These are phyloP conservation scores for Knoxdaviesia capensis DNA, from an alignment of 2,329 filamentous ascomycete genomes.

Conservation along the genomic window DNA sequence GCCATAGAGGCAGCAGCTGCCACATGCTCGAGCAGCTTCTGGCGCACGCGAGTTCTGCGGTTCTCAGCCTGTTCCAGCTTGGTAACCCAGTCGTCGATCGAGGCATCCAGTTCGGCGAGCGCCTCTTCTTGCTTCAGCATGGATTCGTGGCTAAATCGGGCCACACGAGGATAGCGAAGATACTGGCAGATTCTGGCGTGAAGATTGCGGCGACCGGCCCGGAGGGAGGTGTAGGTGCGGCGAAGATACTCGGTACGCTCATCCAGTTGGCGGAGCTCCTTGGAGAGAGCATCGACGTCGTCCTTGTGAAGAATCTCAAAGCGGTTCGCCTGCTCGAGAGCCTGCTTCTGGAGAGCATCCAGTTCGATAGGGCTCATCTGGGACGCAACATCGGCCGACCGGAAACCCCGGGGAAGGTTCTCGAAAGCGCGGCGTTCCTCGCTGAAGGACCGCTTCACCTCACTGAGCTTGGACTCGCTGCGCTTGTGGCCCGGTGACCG, in stretches of 20 bases:
- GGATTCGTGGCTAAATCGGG: slow-evolving; percentile 53
- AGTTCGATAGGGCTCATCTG: slow-evolving; percentile 28
- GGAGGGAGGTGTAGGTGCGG: slow-evolving; percentile 54
- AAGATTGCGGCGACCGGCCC: slow-evolving; percentile 55
- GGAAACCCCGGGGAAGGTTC: slow-evolving; percentile 36
- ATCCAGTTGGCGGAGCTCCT: slow-evolving; percentile 58
- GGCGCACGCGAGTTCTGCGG: slow-evolving; percentile 50
- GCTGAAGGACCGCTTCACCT: slow-evolving; percentile 24
- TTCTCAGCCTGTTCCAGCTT: slow-evolving; percentile 72
- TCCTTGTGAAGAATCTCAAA: slow-evolving; percentile 44
- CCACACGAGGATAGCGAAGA: slow-evolving; percentile 47
- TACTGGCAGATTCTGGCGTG: slow-evolving; percentile 62
- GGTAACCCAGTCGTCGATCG: slow-evolving; percentile 61
- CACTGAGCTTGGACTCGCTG: slow-evolving; percentile 17
- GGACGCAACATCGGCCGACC: slow-evolving; percentile 27
- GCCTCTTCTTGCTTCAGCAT: slow-evolving; percentile 67
- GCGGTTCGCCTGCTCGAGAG: slow-evolving; percentile 37
- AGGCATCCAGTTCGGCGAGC: slow-evolving; percentile 52
- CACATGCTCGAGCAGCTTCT: slow-evolving; percentile 67
- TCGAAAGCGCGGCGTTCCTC: slow-evolving; percentile 38
- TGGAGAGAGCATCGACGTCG: slow-evolving; percentile 45
- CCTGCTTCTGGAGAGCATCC: slow-evolving; percentile 33
- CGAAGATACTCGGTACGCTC: slow-evolving; percentile 62
- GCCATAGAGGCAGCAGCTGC: slow-evolving; percentile 45
- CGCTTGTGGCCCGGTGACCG: slow-evolving; percentile 17